phyloP scores from a whole-genome alignment of 2,329 filamentous ascomycete species.

The Aspergillus sclerotialis region DNA sequence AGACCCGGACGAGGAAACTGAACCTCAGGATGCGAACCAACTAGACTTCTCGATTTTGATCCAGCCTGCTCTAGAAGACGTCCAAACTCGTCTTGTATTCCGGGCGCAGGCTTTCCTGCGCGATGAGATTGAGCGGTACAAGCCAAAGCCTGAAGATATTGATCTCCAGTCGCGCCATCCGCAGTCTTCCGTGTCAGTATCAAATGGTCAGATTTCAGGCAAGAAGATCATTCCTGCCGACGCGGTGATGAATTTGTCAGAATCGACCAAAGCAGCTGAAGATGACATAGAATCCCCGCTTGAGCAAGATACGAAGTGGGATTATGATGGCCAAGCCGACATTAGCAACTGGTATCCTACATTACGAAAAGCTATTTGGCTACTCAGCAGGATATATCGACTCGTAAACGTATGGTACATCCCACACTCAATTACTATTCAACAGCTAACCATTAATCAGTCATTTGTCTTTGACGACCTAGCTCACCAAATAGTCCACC shows the following conservation, averaged over 20 bases:
- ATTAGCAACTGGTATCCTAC: slow-evolving; percentile 61
- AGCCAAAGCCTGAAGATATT: slow-evolving; percentile 57
- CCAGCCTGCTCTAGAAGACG: slow-evolving; percentile 60
- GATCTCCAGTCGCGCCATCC: slow-evolving; percentile 54
- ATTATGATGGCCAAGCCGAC: slow-evolving; percentile 50
- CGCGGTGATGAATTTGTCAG: slow-evolving; percentile 37
- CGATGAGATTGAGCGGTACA: slow-evolving; percentile 61
- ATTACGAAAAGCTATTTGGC: slow-evolving; percentile 59
- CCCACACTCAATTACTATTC: neutral
- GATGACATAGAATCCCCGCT: slow-evolving; percentile 41
- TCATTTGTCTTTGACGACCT: slow-evolving; percentile 65
- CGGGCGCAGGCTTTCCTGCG: slow-evolving; percentile 56
- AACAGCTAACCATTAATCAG: slow-evolving; percentile 27
- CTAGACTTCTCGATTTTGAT: slow-evolving; percentile 58
- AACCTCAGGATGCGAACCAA: slow-evolving; percentile 44
- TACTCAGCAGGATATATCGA: slow-evolving; percentile 62
- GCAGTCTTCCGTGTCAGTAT: slow-evolving; percentile 34
- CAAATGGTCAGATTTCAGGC: slow-evolving; percentile 46
- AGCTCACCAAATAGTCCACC: slow-evolving; percentile 76
- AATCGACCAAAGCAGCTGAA: slow-evolving; percentile 43
- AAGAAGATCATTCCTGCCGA: slow-evolving; percentile 40
- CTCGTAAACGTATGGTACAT: slow-evolving; percentile 52
- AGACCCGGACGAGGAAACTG: slow-evolving; percentile 48
- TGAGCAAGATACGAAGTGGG: slow-evolving; percentile 43
- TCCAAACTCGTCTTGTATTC: slow-evolving; percentile 61